Conservation (phyloP, 352 stramenopile species). For the Stephanocyclus meneghinianus region DNA sequence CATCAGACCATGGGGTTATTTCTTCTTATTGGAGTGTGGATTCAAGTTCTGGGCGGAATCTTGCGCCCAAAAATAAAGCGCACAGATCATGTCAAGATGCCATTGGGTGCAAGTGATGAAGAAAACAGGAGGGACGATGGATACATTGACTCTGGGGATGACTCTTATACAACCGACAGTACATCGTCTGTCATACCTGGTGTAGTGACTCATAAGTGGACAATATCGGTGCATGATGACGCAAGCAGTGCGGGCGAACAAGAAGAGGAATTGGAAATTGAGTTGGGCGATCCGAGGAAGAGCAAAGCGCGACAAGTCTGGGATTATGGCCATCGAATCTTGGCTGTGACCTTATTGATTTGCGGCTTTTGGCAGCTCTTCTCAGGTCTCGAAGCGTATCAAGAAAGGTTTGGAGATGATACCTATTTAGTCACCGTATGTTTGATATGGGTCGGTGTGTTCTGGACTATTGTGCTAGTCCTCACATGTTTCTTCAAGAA, state of each 20-base stretch:
- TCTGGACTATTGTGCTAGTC: constrained; percentile 7
- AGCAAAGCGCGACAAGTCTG: constrained; percentile 7
- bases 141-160: not conserved
- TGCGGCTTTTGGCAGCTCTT: constrained; percentile 20
- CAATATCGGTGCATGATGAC: not conserved
- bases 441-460: constrained; percentile 19
- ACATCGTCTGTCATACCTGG: not conserved
- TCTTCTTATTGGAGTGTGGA: constrained; percentile 17
- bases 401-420: constrained; percentile 15
- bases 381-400: constrained; percentile 6
- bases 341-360: constrained; percentile 10
- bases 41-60: constrained; percentile 20
- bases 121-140: not conserved
- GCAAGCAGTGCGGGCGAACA: not conserved
- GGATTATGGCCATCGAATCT: constrained; percentile 6
- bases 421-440: not conserved
- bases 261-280: not conserved
- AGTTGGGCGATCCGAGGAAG: not conserved
- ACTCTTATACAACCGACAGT: not conserved
- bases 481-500: constrained; percentile 25
- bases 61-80: constrained; percentile 9
- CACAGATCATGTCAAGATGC: constrained; percentile 3
- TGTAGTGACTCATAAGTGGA: not conserved
- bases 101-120: not conserved
- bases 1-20: constrained; percentile 23